A percentile compares a stretch with the other conserved stretches of the same genome.
Conservation (phyloP, 2,329 filamentous ascomycete genomes). For the Pezicula carpinea region DNA sequence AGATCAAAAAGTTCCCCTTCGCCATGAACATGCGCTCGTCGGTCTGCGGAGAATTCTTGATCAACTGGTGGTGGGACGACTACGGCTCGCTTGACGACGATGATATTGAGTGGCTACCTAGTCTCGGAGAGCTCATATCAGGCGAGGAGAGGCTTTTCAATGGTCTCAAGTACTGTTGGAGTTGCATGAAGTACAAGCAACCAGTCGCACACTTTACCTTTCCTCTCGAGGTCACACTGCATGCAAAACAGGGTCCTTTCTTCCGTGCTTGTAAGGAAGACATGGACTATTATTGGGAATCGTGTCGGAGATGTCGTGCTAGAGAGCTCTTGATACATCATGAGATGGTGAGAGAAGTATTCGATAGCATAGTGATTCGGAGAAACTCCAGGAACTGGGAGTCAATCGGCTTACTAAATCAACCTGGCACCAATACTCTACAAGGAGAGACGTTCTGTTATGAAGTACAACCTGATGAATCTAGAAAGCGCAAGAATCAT, state of each 20-base stretch:
- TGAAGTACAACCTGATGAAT: no score
- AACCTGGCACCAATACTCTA: no score
- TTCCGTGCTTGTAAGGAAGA: neutral
- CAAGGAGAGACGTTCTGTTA: no score
- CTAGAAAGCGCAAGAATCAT: no score
- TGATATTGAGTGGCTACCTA: neutral
- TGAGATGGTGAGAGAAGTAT: neutral
- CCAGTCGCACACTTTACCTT: neutral
- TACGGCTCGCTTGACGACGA: neutral
- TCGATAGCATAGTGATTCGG: neutral
- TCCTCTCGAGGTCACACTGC: neutral
- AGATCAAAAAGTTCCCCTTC: slow-evolving; percentile 1
- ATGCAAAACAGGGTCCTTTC: neutral
- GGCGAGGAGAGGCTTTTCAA: slow-evolving; percentile 5
- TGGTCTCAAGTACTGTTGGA: neutral
- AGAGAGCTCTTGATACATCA: slow-evolving; percentile 1
- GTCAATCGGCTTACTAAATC: neutral
- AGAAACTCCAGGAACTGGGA: slow-evolving; percentile 1
- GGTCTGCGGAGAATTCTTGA: neutral
- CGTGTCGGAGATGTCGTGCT: slow-evolving; percentile 3
- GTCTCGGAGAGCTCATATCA: neutral
- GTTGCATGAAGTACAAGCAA: slow-evolving; percentile 7
- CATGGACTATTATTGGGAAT: neutral
- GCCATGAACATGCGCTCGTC: slow-evolving; percentile 1
- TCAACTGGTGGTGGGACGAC: slow-evolving; percentile 2